phyloP scores from a whole-genome alignment of 352 stramenopile species.

The Aphanomyces astaci region DNA sequence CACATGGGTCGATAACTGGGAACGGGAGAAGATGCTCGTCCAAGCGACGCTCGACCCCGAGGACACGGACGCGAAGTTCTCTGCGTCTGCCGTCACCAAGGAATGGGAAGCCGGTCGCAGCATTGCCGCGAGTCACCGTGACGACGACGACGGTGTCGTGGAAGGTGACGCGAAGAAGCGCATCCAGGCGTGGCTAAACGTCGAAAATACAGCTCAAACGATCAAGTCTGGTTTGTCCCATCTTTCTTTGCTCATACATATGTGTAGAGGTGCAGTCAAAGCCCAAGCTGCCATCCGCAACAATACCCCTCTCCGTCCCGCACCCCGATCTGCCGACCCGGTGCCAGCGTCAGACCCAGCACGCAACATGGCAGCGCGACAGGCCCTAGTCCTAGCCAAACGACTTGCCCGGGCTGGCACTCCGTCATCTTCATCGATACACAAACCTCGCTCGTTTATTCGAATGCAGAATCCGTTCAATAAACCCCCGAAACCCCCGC shows the following conservation, averaged over 20 bases:
- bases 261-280: not conserved
- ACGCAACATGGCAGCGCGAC: not conserved
- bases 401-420: not conserved
- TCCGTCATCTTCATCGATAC: not conserved
- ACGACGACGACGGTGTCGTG: not conserved
- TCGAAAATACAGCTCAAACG: constrained; percentile 4
- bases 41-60: not conserved
- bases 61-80: not conserved
- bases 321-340: not conserved
- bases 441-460: not conserved
- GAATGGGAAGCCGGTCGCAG: not conserved
- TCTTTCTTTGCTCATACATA: not conserved
- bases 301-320: not conserved
- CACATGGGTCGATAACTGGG: constrained; percentile 8
- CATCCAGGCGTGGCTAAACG: not conserved
- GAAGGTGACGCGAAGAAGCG: not conserved
- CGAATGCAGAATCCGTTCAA: not conserved
- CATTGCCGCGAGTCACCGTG: not conserved
- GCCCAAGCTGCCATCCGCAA: not conserved
- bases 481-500: not conserved
- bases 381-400: not conserved
- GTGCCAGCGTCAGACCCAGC: not conserved
- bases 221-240: constrained; percentile 4
- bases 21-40: not conserved
- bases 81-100: not conserved